A percentile compares a stretch with the other conserved stretches of the same genome.
Evolutionary conservation across 306 rosid genomes (phyloP).

Genomic region (Cajanus cajan): DNA sequence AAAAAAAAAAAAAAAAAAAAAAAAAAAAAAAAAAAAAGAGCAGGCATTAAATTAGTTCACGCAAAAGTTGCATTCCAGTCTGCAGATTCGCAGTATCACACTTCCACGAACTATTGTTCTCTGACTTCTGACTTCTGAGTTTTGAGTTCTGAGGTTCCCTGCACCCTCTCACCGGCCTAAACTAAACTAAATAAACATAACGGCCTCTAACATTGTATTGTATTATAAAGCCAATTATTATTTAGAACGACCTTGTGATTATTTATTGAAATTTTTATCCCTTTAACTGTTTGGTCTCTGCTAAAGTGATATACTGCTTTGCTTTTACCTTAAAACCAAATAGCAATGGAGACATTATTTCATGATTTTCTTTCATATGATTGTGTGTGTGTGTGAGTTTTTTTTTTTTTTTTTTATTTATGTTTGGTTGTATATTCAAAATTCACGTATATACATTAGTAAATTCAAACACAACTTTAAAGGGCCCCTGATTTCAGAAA

Average conservation of each 20-base stretch:
- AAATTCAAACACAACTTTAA: too few relatives aligned
- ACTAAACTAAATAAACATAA: too few relatives aligned
- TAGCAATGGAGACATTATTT: neutral
- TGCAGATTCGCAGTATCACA: neutral
- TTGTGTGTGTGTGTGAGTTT: neutral
- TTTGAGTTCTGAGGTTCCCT: constrained; percentile 1
- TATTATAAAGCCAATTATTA: too few relatives aligned
- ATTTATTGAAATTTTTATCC: neutral
- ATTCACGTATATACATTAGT: too few relatives aligned
- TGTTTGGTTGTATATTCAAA: too few relatives aligned
- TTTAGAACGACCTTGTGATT: neutral
- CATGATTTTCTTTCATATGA: neutral
- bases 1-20: too few relatives aligned
- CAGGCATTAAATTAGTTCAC: neutral
- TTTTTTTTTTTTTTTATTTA: too few relatives aligned
- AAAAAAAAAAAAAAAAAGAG: neutral
- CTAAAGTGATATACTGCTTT: neutral
- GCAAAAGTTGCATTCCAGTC: neutral
- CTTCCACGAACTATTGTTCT: neutral
- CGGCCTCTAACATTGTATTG: too few relatives aligned
- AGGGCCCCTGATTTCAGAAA: neutral
- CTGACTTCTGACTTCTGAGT: too few relatives aligned
- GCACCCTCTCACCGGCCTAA: too few relatives aligned
- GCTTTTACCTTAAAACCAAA: neutral
- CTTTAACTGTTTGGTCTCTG: neutral